A percentile compares a stretch with the other conserved stretches of the same genome.
Evolutionary conservation across 2,329 filamentous ascomycete species (phyloP).

Genomic region (Trichoderma atroviride): DNA sequence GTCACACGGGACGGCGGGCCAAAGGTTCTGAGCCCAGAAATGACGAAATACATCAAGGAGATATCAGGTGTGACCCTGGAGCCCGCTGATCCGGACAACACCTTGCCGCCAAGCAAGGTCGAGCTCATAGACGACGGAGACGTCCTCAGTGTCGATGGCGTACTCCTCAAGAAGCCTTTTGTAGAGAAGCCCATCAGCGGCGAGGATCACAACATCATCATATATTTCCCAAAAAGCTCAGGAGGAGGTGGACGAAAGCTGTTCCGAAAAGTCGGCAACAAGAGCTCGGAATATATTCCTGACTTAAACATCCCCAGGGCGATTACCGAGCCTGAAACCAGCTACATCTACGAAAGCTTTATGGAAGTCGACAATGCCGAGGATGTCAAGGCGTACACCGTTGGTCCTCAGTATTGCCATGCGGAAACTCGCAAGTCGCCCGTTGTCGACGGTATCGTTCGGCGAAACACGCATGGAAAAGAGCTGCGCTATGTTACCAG

Average conservation of each 20-base stretch:
- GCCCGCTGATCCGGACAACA: slow-evolving; percentile 64
- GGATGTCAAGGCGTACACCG: slow-evolving; percentile 98
- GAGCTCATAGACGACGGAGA: slow-evolving; percentile 90
- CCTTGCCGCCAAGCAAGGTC: slow-evolving; percentile 70
- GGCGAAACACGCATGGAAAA: slow-evolving; percentile 95
- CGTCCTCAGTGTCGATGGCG: slow-evolving; percentile 83
- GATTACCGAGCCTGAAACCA: slow-evolving; percentile 77
- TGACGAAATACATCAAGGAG: slow-evolving; percentile 78
- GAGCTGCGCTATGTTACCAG: slow-evolving; percentile 94
- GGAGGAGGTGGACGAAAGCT: slow-evolving; percentile 89
- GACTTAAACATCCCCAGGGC: slow-evolving; percentile 75
- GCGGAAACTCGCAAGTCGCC: slow-evolving; percentile 97
- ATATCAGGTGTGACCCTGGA: slow-evolving; percentile 77
- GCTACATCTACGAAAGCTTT: slow-evolving; percentile 97
- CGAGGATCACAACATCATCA: slow-evolving; percentile 98
- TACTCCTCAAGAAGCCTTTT: slow-evolving; percentile 83
- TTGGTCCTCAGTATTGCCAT: slow-evolving; percentile 89
- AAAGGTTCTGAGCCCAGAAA: slow-evolving; percentile 72
- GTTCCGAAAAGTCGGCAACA: slow-evolving; percentile 97
- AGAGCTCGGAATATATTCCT: slow-evolving; percentile 91
- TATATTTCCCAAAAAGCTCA: slow-evolving; percentile 87
- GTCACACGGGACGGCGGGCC: slow-evolving; percentile 94
- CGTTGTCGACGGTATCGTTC: slow-evolving; percentile 92
- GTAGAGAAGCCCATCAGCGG: slow-evolving; percentile 98
- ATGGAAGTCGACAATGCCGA: slow-evolving; percentile 95